Base-by-base conservation (phyloP, 768 basidiomycete species). In the Cystobasidium onofrii region DNA sequence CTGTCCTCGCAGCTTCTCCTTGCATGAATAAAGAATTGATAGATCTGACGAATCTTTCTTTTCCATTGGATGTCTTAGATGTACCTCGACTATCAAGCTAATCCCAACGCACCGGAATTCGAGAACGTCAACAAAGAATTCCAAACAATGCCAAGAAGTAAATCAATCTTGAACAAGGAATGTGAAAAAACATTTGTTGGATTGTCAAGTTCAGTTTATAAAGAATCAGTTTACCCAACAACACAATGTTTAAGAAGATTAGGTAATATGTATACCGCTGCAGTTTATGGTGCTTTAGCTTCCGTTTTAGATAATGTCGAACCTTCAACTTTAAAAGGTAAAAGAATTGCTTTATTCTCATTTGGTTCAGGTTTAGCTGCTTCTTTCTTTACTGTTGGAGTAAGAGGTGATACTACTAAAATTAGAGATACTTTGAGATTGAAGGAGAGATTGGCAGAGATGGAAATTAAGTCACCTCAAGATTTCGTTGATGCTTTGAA, bases 181-280 rank as follows among this genome's bases (percentile, higher is more conserved):
- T 87, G 97, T 78, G 96, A 99, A 82, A 97, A 97, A 86, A 88
- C 89, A 7, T 96, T 99, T 83, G 86, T 96, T 62, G 83, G 82
- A n/a, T 83, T 88, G 72, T 88, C 89, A 71, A 91, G 92, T 80
- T 81, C 85, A 9, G 84, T 86, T 23, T 96, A 92, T 83, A 85
- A 86, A 73, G 83, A 85, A 75, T 88, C 88, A 79, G 89, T 92
- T 23, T 87, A 87, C 76, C 90, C 92, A 9, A 85, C 84, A 29
- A 93, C 95, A 87, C 87, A 88, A 71, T 90, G 89, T 84, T 92
- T 93, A 31, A 87, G 87, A 80, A 88, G 93, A 55, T 87, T 95
- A 76, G 96, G 96, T 17, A 98, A 99, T 87, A 95, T 93, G 89
- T 97, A 99, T 86, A 95, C 96, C 15, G 96, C 89, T 17, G 94